phyloP scores from a whole-genome alignment of 768 basidiomycete genomes.

The Phlebiopsis gigantea region DNA sequence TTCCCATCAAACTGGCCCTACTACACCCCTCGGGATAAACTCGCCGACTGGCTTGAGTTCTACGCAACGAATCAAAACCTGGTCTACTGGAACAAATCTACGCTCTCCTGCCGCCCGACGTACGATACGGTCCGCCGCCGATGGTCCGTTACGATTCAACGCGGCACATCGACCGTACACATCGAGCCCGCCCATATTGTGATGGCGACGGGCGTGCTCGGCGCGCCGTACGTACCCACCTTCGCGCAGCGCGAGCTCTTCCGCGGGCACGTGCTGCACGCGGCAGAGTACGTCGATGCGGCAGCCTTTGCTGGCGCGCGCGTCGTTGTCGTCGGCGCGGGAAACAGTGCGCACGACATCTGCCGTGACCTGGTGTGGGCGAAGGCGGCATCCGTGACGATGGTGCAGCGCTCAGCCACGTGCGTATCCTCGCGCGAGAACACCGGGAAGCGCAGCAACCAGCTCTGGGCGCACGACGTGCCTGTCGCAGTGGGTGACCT shows the following conservation, averaged over 20 bases:
- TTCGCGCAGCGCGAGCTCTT: conserved; percentile 24
- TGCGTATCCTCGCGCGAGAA: conserved; percentile 23
- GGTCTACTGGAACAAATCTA: conserved; percentile 35
- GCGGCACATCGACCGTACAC: conserved; percentile 21
- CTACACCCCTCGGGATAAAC: conserved; percentile 34
- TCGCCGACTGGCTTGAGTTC: conserved; percentile 39
- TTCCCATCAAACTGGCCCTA: conserved; percentile 34
- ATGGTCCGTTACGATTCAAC: conserved; percentile 31
- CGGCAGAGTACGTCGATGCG: conserved; percentile 25
- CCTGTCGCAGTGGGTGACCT: conserved; percentile 24
- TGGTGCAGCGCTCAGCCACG: conserved; percentile 39
- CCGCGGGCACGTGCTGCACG: conserved; percentile 27
- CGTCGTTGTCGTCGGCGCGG: conserved; percentile 38
- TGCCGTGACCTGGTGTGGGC: conserved; percentile 31
- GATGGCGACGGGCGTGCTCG: conserved; percentile 33
- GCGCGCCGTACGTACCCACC: conserved; percentile 27
- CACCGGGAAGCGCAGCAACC: background rate
- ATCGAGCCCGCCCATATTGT: conserved; percentile 35
- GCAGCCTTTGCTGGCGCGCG: conserved; percentile 26
- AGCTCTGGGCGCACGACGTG: conserved; percentile 15
- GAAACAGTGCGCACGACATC: conserved; percentile 34
- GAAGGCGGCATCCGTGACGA: conserved; percentile 32
- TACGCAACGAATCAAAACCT: conserved; percentile 36
- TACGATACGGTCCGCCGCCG: conserved; percentile 26
- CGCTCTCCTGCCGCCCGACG: conserved; percentile 23